Base-by-base conservation (phyloP, 805 yeast species). In the Nakazawaea holstii region DNA sequence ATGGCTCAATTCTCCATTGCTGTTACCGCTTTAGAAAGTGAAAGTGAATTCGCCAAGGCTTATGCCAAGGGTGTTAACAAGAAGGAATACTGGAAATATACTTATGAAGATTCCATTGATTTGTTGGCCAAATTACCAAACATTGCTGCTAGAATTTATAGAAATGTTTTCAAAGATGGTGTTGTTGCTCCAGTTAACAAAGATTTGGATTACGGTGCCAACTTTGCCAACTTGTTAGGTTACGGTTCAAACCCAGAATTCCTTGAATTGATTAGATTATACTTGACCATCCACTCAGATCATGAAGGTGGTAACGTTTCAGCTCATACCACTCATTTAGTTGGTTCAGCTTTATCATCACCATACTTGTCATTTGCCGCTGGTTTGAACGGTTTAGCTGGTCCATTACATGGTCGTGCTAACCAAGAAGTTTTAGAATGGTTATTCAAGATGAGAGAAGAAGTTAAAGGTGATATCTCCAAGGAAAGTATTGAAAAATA, bases 221-320 rank as follows among this genome's bases (percentile, higher is more conserved):
- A 68, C 57, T 67, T 79, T 49, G 68, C 82, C 50, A 78, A 80
- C 57, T 74, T 73, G 72, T 69, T 79, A 52, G 84, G 84, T 52
- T 75, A 64, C 64, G 80, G 82, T 55, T 68, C 68, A 50, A 79
- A 81, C 69, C 72, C 73, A 56, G 89, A 84, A 64, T 86, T 86
- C 63, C 77, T 80, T 50, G 91, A 86, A 66, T 76, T 87, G 59
- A 79, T 86, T 81, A 81, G 95, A 72, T 73, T 87, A 56, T 86
- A 86, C 76, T 68, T 85, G 61, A 80, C 92, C 52, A 81, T 86
- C 63, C 95, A 86, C 74, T 79, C 89, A 48, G 95, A 86, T 66
- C 95, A 86, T 72, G 95, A 86, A 74, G 95, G 94, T 71, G 94
- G 94, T 68, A 85, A 85, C 64, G 94, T 85, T 52, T 82, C 89